Conservation (phyloP, 2,329 filamentous ascomycete genomes). For the Talaromyces sp. region DNA sequence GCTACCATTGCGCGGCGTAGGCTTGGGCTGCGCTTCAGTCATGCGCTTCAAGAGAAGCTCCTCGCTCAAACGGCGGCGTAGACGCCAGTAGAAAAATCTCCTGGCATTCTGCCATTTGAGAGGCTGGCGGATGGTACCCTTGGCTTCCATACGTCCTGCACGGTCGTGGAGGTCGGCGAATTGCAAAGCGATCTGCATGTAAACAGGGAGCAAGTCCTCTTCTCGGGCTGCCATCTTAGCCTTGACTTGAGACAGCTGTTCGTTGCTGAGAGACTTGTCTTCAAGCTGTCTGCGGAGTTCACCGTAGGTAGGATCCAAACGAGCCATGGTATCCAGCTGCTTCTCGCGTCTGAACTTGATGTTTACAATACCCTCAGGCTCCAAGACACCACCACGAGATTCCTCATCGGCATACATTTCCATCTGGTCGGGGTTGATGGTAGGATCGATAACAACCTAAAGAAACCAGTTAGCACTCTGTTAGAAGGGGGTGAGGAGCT, state of each 20-base stretch:
- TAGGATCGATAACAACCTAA: conserved; percentile 90
- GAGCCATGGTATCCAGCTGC: conserved; percentile 95
- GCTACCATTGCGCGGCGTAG: conserved; percentile 27
- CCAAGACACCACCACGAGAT: conserved; percentile 90
- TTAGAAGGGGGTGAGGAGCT: background rate
- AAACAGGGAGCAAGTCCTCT: conserved; percentile 84
- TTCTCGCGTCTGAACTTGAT: conserved; percentile 99
- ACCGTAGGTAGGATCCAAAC: conserved; percentile 79
- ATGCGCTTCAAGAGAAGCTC: conserved; percentile 95
- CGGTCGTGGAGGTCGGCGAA: conserved; percentile 97
- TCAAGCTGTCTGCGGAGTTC: conserved; percentile 74
- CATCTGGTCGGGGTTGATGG: conserved; percentile 94
- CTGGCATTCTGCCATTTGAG: conserved; percentile 85
- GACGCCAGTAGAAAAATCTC: conserved; percentile 99
- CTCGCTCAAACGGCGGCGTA: conserved; percentile 92
- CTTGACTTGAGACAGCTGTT: conserved; percentile 76
- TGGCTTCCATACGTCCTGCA: conserved; percentile 95
- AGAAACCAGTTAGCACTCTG: conserved; percentile 26
- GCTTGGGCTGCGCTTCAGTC: conserved; percentile 43
- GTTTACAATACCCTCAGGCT: conserved; percentile 95
- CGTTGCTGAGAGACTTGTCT: conserved; percentile 63
- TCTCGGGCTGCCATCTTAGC: conserved; percentile 79
- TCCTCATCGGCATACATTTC: conserved; percentile 99
- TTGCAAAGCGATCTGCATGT: conserved; percentile 90
- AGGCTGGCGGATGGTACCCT: conserved; percentile 81